phyloP scores from a whole-genome alignment of 202 grass and related monocot species.

The Brachypodium distachyon region DNA sequence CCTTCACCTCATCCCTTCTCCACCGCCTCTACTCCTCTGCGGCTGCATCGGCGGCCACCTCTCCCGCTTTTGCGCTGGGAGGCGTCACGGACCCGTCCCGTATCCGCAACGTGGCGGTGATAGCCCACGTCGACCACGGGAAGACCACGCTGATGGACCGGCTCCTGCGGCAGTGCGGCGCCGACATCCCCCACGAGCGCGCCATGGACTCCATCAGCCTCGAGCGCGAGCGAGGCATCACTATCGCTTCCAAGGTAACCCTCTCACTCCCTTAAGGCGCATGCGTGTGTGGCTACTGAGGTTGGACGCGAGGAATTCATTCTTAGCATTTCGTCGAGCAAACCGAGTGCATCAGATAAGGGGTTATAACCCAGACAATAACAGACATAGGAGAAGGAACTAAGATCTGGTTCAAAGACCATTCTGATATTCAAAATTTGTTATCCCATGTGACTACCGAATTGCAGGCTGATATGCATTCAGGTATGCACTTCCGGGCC shows the following conservation, averaged over 20 bases:
- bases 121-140: constrained; percentile 93
- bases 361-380: background rate
- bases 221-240: constrained; percentile 89
- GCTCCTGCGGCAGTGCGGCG: constrained; percentile 82
- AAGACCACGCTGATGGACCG: constrained; percentile 99
- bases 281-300: background rate
- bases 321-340: background rate
- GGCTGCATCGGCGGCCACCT: constrained; percentile 21
- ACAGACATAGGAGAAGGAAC: background rate
- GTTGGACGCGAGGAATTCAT: background rate
- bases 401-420: constrained; percentile 21
- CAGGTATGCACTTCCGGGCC: too few species aligned
- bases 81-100: constrained; percentile 44
- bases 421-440: background rate
- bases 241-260: constrained; percentile 81
- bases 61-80: constrained; percentile 22
- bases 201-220: constrained; percentile 93
- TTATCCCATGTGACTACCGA: background rate
- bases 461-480: background rate
- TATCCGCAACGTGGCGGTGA: constrained; percentile 91
- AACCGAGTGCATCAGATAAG: background rate
- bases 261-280: background rate
- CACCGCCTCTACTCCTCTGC: constrained; percentile 48
- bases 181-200: constrained; percentile 80
- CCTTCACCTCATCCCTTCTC: constrained; percentile 23